These are phyloP conservation scores for Trichoderma lentiforme DNA, from an alignment of 2,329 filamentous ascomycete genomes.

Conservation along the genomic window DNA sequence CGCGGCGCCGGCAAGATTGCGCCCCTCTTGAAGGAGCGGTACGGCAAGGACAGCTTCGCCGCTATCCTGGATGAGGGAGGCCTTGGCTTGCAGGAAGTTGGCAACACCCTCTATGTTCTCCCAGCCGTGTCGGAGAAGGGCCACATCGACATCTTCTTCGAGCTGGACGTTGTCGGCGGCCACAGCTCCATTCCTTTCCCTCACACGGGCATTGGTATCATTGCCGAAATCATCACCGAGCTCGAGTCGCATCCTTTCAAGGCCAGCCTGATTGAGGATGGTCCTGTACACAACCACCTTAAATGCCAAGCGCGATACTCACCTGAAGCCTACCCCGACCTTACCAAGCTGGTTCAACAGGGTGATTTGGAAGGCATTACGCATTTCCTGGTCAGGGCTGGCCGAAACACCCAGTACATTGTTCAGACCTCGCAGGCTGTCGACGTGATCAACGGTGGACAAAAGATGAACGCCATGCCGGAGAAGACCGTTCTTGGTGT, in stretches of 20 bases:
- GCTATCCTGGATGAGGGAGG: conserved; percentile 63
- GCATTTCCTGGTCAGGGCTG: conserved; percentile 24
- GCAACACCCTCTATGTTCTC: conserved; percentile 48
- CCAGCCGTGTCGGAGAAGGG: conserved; percentile 64
- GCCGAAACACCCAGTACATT: conserved; percentile 41
- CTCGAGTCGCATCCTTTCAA: conserved; percentile 59
- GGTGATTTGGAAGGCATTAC: conserved; percentile 33
- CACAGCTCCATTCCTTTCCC: conserved; percentile 58
- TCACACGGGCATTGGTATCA: conserved; percentile 68
- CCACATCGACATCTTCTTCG: conserved; percentile 56
- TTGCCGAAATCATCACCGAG: conserved; percentile 62
- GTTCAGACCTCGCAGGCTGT: conserved; percentile 61
- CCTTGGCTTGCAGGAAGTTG: conserved; percentile 49
- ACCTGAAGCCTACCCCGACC: conserved; percentile 43
- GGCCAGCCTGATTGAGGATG: conserved; percentile 43
- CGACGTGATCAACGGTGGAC: conserved; percentile 59
- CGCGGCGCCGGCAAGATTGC: conserved; percentile 55
- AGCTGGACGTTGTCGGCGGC: conserved; percentile 56
- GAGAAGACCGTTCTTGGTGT: conserved; percentile 55
- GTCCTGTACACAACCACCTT: conserved; percentile 55
- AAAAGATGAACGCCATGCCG: conserved; percentile 66
- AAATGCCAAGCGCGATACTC: conserved; percentile 57
- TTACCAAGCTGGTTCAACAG: conserved; percentile 32
- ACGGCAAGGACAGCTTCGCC: conserved; percentile 56
- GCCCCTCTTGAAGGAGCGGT: conserved; percentile 46